Base-by-base conservation (phyloP, 495 filamentous ascomycete genomes). In the Penicilliopsis zonata region DNA sequence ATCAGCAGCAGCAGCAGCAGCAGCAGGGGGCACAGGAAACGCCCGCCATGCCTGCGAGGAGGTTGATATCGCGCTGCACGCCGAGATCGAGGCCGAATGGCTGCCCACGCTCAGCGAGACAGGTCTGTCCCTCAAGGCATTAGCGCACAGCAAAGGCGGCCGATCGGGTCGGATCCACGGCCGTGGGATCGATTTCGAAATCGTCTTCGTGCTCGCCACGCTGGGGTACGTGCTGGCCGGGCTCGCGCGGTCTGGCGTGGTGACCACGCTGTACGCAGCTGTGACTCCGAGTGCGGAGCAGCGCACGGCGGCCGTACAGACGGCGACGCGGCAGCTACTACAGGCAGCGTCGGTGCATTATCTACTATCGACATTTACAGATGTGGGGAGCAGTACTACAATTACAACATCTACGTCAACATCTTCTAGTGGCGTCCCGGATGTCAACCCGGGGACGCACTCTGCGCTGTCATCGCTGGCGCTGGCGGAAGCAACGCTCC, bases 401-500 rank as follows among this genome's bases (percentile, higher is more conserved):
- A 22, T 33, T 6, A n/a, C n/a, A n/a, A n/a, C n/a, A n/a, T n/a
- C n/a, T n/a, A n/a, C n/a, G n/a, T n/a, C n/a, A n/a, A n/a, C n/a
- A n/a, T n/a, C n/a, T n/a, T n/a, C n/a, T n/a, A n/a, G n/a, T n/a
- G n/a, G n/a, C n/a, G 43, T 49, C 4, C 52, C 57, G 0, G 86
- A 94, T 46, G 70, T 90, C 20, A 58, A 72, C 18, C 61, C 75
- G 2, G 50, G 72, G 0, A 67, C 74, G 3, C 70, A 86, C n/a
- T 63, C 68, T 1, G 84, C 84, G 4, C 65, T 94, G 16, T 65
- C 76, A 9, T 70, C 69, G 1, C 66, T 95, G 4, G 78, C 86
- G 0, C 57, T 92, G 8, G 82, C 85, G 0, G 86, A 94, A 50
- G 88, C 90, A 0, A 95, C 87, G 0, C 69, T 96, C 4, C 65